Percentiles rank a stretch among this genome's conserved stretches.
Conservation (phyloP, 139 green algal genomes). For the Dunaliella primolecta region DNA sequence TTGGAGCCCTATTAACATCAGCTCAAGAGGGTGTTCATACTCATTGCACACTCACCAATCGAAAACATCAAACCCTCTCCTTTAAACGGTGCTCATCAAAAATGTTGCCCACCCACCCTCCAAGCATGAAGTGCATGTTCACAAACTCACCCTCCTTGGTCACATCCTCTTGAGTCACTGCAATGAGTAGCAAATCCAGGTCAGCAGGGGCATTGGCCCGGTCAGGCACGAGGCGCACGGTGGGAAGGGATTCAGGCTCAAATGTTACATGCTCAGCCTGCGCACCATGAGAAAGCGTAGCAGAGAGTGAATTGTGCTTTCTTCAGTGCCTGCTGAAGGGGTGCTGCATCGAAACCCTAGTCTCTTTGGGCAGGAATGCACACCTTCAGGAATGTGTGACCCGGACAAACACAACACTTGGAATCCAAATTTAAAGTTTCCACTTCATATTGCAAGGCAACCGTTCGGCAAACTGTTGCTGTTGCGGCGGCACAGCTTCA, state of each 20-base stretch:
- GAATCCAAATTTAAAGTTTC: neutral
- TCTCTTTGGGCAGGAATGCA: too few relatives aligned
- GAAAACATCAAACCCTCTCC: too few relatives aligned
- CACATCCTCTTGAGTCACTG: conserved; percentile 65
- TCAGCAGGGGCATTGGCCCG: conserved; percentile 26
- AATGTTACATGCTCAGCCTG: neutral
- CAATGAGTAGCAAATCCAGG: conserved; percentile 72
- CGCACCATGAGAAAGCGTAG: neutral
- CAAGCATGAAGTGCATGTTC: too few relatives aligned
- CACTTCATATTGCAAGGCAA: neutral
- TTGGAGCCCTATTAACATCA: too few relatives aligned
- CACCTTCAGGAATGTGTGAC: too few relatives aligned
- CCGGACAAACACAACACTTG: too few relatives aligned
- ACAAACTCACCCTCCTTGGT: conserved; percentile 31
- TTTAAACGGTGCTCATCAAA: too few relatives aligned
- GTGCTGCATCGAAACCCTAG: neutral
- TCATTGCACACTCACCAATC: too few relatives aligned
- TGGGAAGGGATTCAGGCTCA: conserved; percentile 4
- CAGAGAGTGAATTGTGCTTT: neutral
- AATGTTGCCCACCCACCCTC: too few relatives aligned
- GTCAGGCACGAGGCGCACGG: neutral
- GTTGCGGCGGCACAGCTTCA: neutral
- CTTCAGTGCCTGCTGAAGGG: neutral
- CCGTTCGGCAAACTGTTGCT: too few relatives aligned
- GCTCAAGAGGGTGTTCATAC: too few relatives aligned